These are phyloP conservation scores for Fusarium torulosum DNA, from an alignment of 2,329 filamentous ascomycete species.

Conservation along the genomic window DNA sequence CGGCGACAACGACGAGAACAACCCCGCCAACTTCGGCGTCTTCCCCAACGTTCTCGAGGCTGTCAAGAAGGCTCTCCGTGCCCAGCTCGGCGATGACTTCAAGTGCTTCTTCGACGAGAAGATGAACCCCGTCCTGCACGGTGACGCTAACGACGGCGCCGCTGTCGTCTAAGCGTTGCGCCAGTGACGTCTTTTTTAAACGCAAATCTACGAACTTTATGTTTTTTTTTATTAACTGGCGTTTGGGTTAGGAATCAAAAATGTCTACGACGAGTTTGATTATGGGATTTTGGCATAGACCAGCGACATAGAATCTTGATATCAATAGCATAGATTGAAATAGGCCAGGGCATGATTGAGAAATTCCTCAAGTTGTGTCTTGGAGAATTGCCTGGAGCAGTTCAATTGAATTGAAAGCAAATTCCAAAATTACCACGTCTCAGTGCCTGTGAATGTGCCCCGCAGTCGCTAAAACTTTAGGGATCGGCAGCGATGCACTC, in stretches of 20 bases:
- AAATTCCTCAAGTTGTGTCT: background rate
- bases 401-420: slow-evolving; percentile 44
- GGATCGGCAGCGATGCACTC: background rate
- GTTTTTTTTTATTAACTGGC: slow-evolving; percentile 13
- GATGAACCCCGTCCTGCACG: slow-evolving; percentile 75
- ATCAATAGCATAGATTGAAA: slow-evolving; percentile 42
- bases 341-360: background rate
- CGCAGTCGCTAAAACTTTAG: background rate
- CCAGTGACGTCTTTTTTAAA: slow-evolving; percentile 6
- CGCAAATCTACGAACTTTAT: slow-evolving; percentile 19
- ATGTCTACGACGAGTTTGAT: slow-evolving; percentile 37
- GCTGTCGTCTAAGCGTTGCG: slow-evolving; percentile 36
- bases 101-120: slow-evolving; percentile 78
- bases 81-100: slow-evolving; percentile 80
- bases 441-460: background rate
- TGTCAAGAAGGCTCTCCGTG: slow-evolving; percentile 70
- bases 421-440: slow-evolving; percentile 8
- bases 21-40: slow-evolving; percentile 82
- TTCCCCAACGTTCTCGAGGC: slow-evolving; percentile 80
- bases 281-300: slow-evolving; percentile 38
- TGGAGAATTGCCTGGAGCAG: slow-evolving; percentile 38
- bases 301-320: slow-evolving; percentile 44
- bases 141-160: slow-evolving; percentile 46
- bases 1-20: slow-evolving; percentile 79
- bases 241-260: slow-evolving; percentile 30